A percentile compares a stretch with the other conserved stretches of the same genome.
Evolutionary conservation across 208 protist genomes (phyloP).

Genomic region (Crithidia sp.): DNA sequence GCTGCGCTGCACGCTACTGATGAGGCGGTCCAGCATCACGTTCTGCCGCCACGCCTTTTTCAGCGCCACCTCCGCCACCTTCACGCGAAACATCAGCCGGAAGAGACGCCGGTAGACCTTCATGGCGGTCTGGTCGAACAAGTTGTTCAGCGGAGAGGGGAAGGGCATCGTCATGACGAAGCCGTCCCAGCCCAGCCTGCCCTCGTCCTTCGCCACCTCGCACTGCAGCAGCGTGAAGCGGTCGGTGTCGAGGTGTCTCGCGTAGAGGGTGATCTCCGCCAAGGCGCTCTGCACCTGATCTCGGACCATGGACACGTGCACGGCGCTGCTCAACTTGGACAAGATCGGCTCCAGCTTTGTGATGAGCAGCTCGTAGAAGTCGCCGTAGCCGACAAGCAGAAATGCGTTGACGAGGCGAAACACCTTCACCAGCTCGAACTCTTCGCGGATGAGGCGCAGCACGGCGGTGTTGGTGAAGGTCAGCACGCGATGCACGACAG

Average conservation of each 20-base stretch:
- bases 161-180: constrained; percentile 70
- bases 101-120: constrained; percentile 72
- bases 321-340: constrained; percentile 49
- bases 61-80: constrained; percentile 65
- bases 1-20: constrained; percentile 49
- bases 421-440: constrained; percentile 61
- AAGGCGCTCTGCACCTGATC: constrained; percentile 61
- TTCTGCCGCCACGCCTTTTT: constrained; percentile 71
- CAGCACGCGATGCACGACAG: constrained; percentile 43
- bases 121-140: constrained; percentile 55
- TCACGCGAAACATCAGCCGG: constrained; percentile 73
- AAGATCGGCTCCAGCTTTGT: constrained; percentile 55
- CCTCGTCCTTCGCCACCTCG: constrained; percentile 67
- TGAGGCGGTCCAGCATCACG: constrained; percentile 61
- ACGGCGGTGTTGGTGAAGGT: constrained; percentile 65
- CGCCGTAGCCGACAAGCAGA: constrained; percentile 66
- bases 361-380: constrained; percentile 76
- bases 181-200: constrained; percentile 67
- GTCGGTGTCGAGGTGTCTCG: constrained; percentile 58
- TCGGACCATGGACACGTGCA: constrained; percentile 55
- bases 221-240: constrained; percentile 58
- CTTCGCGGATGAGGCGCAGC: constrained; percentile 50
- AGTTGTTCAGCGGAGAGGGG: constrained; percentile 69
- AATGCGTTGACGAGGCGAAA: constrained; percentile 69
- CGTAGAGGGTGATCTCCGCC: constrained; percentile 55